These are phyloP conservation scores for Mycena chlorophos DNA, from an alignment of 768 basidiomycete species.

Conservation along the genomic window DNA sequence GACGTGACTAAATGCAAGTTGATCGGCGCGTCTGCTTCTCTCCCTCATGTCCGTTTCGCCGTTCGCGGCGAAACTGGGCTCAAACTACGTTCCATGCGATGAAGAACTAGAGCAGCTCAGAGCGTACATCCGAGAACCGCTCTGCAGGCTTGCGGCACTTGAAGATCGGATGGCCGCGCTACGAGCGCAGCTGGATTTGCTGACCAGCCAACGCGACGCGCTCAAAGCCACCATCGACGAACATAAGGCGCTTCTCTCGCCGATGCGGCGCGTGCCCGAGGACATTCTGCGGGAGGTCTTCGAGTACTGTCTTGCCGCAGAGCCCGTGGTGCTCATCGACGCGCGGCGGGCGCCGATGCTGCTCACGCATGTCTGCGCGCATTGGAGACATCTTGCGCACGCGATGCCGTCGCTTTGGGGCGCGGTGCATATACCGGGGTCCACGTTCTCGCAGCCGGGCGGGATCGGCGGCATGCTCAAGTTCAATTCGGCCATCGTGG, in stretches of 20 bases:
- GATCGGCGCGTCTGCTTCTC: too few relatives aligned
- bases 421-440: slow-evolving; percentile 8
- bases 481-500: background rate
- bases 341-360: slow-evolving; percentile 4
- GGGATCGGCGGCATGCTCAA: background rate
- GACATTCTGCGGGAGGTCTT: slow-evolving; percentile 12
- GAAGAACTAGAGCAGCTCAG: background rate
- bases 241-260: slow-evolving; percentile 1
- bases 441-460: background rate
- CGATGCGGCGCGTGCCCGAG: slow-evolving; percentile 3
- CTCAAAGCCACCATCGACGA: slow-evolving; percentile 3
- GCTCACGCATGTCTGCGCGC: slow-evolving; percentile 7
- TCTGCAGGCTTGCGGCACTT: background rate
- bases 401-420: slow-evolving; percentile 6
- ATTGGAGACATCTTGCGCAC: slow-evolving; percentile 8
- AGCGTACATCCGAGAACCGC: background rate
- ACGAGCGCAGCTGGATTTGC: background rate
- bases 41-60: background rate
- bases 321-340: slow-evolving; percentile 9
- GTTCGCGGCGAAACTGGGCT: slow-evolving; percentile 6
- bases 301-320: slow-evolving; percentile 1
- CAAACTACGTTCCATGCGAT: slow-evolving; percentile 14
- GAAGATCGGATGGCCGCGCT: background rate
- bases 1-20: too few relatives aligned
- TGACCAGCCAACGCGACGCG: background rate